phyloP scores from a whole-genome alignment of 768 basidiomycete genomes.

The Coprinopsis cinerea region DNA sequence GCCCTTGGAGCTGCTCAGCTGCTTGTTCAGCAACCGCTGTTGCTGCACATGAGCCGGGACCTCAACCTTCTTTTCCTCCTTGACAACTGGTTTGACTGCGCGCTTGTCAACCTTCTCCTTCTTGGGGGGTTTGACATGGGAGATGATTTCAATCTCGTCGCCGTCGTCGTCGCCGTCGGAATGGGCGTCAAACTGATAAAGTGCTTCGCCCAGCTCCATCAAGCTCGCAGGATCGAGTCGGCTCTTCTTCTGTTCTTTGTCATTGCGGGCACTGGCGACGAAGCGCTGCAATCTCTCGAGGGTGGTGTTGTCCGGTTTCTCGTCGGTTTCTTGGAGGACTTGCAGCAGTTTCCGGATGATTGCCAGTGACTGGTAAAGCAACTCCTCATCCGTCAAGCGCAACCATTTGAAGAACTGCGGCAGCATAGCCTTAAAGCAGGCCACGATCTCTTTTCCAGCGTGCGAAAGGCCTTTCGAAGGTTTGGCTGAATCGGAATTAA shows the following conservation, averaged over 20 bases:
- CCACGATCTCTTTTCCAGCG: constrained; percentile 70
- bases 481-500: constrained; percentile 28
- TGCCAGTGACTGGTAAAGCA: constrained; percentile 83
- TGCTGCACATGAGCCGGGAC: constrained; percentile 7
- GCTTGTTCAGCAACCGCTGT: background rate
- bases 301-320: constrained; percentile 49
- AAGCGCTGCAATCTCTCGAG: constrained; percentile 65
- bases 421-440: constrained; percentile 71
- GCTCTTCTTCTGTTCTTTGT: constrained; percentile 41
- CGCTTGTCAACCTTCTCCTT: constrained; percentile 4
- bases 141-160: constrained; percentile 54
- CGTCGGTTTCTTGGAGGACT: constrained; percentile 60
- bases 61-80: constrained; percentile 4
- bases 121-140: constrained; percentile 22
- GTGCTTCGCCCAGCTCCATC: constrained; percentile 56
- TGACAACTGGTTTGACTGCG: background rate
- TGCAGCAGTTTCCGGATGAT: constrained; percentile 75
- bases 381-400: constrained; percentile 86
- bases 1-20: background rate
- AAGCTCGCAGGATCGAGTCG: constrained; percentile 55
- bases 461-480: constrained; percentile 40
- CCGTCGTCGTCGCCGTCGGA: constrained; percentile 42
- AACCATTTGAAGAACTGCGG: constrained; percentile 82
- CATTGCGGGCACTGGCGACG: constrained; percentile 52
- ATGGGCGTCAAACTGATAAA: constrained; percentile 58